phyloP scores from a whole-genome alignment of 2,329 filamentous ascomycete species.

The Colletotrichum sp. region DNA sequence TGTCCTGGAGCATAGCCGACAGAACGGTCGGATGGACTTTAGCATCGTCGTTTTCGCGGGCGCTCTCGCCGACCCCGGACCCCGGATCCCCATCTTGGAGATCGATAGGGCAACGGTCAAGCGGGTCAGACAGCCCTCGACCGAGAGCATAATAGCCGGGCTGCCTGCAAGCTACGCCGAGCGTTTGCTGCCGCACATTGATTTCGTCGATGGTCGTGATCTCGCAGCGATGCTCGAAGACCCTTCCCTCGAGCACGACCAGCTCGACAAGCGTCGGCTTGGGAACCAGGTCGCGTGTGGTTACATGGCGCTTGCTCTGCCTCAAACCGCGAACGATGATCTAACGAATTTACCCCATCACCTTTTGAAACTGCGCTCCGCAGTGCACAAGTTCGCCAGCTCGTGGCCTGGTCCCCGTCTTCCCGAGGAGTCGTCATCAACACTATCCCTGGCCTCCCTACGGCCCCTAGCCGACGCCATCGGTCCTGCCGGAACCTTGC shows the following conservation, averaged over 20 bases:
- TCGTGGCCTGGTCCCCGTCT: neutral
- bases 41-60: conserved; percentile 28
- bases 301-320: conserved; percentile 25
- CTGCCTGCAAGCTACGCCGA: conserved; percentile 27
- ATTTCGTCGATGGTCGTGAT: conserved; percentile 22
- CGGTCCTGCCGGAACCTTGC: conserved; percentile 9
- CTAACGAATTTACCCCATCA: conserved; percentile 24
- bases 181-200: conserved; percentile 28
- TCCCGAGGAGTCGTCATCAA: neutral
- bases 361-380: neutral
- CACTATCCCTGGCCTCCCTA: neutral
- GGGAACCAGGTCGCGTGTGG: conserved; percentile 22
- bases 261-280: conserved; percentile 26
- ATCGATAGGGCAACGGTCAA: neutral
- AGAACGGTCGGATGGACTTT: conserved; percentile 27
- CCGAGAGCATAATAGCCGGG: conserved; percentile 18
- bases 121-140: neutral
- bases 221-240: conserved; percentile 29
- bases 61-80: neutral
- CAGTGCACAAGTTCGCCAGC: neutral
- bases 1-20: conserved; percentile 26
- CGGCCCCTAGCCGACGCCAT: neutral
- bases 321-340: conserved; percentile 24
- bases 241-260: conserved; percentile 25
- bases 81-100: neutral